Evolutionary conservation across 148 eudicot species (phyloP).

Genomic region (Beta vulgaris): DNA sequence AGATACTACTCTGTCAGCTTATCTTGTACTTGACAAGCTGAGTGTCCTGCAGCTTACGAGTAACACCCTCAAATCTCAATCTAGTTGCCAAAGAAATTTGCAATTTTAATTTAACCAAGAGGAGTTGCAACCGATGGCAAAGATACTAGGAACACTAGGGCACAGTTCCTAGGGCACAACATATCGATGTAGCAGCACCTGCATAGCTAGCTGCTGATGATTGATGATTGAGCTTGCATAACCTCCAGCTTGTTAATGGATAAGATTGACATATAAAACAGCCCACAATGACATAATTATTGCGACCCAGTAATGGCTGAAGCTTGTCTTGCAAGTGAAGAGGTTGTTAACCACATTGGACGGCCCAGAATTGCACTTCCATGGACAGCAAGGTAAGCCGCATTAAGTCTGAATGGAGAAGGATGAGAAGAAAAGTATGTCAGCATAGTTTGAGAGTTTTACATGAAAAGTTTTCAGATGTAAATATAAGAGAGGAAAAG

Average conservation of each 20-base stretch:
- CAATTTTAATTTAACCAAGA: background rate
- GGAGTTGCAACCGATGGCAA: background rate
- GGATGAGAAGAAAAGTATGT: background rate
- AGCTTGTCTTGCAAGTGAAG: conserved; percentile 54
- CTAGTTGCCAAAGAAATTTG: background rate
- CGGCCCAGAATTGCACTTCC: conserved; percentile 83
- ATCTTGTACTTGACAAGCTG: background rate
- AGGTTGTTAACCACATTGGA: conserved; percentile 80
- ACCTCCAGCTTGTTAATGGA: conserved; percentile 11
- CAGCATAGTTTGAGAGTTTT: background rate
- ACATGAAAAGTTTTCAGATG: background rate
- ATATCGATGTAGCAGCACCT: background rate
- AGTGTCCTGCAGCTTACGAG: too few relatives aligned
- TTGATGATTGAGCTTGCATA: background rate
- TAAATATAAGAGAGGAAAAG: background rate
- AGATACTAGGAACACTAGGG: background rate
- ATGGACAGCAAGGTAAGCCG: conserved; percentile 77
- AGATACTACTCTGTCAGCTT: too few relatives aligned
- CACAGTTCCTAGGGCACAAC: background rate
- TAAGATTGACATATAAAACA: background rate
- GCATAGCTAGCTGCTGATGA: background rate
- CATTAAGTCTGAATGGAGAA: conserved; percentile 55
- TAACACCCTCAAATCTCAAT: background rate
- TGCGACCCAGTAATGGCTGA: conserved; percentile 19
- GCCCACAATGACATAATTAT: conserved; percentile 9